Evolutionary conservation across 441 rosid genomes (phyloP).

Genomic region (Flueggea neowawraea): DNA sequence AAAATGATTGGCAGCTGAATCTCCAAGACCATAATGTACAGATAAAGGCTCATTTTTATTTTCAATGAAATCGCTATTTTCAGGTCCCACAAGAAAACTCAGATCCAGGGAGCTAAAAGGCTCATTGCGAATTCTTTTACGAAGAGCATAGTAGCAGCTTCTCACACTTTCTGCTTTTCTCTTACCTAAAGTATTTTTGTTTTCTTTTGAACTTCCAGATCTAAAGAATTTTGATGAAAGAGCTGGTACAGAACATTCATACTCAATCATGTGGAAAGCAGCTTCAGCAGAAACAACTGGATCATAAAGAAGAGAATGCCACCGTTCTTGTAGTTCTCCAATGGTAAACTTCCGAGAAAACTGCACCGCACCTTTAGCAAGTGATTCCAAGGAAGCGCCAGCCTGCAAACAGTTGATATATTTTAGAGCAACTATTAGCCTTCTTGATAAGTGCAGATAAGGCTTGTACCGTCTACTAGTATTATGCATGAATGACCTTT

Average conservation of each 20-base stretch:
- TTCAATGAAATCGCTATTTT: slow-evolving; percentile 38
- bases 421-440: too few species aligned
- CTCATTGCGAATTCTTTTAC: slow-evolving; percentile 63
- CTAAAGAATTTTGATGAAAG: slow-evolving; percentile 44
- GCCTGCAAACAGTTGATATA: slow-evolving; percentile 36
- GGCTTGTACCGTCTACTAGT: too few species aligned
- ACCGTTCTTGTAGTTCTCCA: slow-evolving; percentile 70
- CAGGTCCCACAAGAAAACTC: slow-evolving; percentile 49
- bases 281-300: slow-evolving; percentile 73
- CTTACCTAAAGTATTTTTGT: slow-evolving; percentile 43
- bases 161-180: slow-evolving; percentile 65
- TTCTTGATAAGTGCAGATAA: too few species aligned
- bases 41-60: slow-evolving; percentile 37
- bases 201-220: slow-evolving; percentile 59
- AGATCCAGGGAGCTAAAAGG: slow-evolving; percentile 60
- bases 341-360: slow-evolving; percentile 66
- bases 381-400: slow-evolving; percentile 89
- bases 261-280: slow-evolving; percentile 58
- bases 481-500: too few species aligned
- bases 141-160: slow-evolving; percentile 59
- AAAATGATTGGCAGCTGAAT: slow-evolving; percentile 43
- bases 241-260: slow-evolving; percentile 48
- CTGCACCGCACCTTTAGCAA: slow-evolving; percentile 87
- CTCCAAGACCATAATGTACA: slow-evolving; percentile 33
- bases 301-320: slow-evolving; percentile 87